Conservation (phyloP, 139 green algal genomes). For the Parachlorella kessleri region DNA sequence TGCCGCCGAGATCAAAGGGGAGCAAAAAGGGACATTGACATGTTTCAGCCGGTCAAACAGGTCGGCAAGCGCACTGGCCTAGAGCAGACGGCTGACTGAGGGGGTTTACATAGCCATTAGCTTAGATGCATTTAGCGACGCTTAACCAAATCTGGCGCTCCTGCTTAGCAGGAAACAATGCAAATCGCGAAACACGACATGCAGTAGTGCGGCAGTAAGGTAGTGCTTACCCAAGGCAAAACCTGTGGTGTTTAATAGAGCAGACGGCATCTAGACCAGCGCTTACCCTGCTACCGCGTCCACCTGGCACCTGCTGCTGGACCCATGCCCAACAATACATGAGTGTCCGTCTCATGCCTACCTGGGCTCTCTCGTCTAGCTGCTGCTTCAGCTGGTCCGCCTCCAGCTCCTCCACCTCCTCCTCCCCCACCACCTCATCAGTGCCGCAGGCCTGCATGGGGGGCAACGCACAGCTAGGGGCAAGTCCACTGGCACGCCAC, state of each 20-base stretch:
- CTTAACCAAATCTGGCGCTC: not conserved
- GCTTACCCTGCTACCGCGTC: too few species aligned
- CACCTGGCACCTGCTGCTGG: too few species aligned
- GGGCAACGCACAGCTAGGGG: not conserved
- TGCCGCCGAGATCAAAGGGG: constrained; percentile 1
- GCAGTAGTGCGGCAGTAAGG: too few species aligned
- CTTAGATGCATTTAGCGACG: not conserved
- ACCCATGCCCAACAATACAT: not conserved
- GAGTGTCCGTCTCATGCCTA: not conserved
- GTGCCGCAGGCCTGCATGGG: constrained; percentile 51
- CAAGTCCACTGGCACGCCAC: not conserved
- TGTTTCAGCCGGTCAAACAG: not conserved
- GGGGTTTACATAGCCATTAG: not conserved
- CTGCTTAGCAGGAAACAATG: not conserved
- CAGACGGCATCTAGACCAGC: too few species aligned
- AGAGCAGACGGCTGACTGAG: not conserved
- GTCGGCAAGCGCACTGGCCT: not conserved
- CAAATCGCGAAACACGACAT: not conserved
- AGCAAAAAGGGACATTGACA: not conserved
- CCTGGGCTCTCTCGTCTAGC: constrained; percentile 29
- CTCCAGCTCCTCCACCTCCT: constrained; percentile 65
- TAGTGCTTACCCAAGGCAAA: too few species aligned
- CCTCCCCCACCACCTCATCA: constrained; percentile 41
- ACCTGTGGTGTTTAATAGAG: too few species aligned
- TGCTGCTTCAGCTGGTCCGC: constrained; percentile 59